Percentiles rank a stretch among this genome's conserved stretches.
These are phyloP conservation scores for Starmerella floris DNA, from an alignment of 805 yeast species.

Conservation along the genomic window DNA sequence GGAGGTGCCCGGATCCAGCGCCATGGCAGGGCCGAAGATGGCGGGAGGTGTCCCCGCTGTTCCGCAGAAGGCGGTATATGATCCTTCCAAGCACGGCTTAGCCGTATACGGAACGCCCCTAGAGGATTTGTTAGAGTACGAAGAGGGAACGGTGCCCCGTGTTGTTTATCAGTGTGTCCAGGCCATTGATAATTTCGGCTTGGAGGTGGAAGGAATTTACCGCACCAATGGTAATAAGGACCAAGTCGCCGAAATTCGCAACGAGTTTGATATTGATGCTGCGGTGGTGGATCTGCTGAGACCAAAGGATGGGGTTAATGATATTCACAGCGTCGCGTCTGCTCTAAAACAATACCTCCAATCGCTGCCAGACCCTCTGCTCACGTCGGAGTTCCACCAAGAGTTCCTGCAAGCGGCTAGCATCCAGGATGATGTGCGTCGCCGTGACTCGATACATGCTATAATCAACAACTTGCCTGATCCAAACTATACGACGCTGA, in stretches of 20 bases:
- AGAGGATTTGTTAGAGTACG: slow-evolving; percentile 62
- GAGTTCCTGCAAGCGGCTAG: slow-evolving; percentile 58
- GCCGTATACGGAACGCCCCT: slow-evolving; percentile 73
- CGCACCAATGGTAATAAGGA: slow-evolving; percentile 68
- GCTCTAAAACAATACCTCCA: slow-evolving; percentile 72
- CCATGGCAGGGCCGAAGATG: neutral
- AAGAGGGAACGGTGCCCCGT: slow-evolving; percentile 84
- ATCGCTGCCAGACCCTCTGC: slow-evolving; percentile 73
- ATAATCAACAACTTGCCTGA: slow-evolving; percentile 84
- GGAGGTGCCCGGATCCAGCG: neutral
- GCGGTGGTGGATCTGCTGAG: slow-evolving; percentile 39
- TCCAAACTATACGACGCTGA: slow-evolving; percentile 82
- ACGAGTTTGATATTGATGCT: slow-evolving; percentile 53
- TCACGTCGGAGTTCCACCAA: slow-evolving; percentile 49
- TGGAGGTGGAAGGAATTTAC: slow-evolving; percentile 79
- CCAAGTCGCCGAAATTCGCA: slow-evolving; percentile 59
- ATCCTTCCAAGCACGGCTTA: slow-evolving; percentile 25
- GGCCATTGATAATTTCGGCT: slow-evolving; percentile 72
- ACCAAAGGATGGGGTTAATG: slow-evolving; percentile 52
- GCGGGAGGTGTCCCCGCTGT: slow-evolving; percentile 8
- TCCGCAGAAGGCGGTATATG: slow-evolving; percentile 12
- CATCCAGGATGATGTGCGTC: slow-evolving; percentile 45
- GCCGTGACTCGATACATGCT: slow-evolving; percentile 68
- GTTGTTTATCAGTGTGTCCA: slow-evolving; percentile 80
- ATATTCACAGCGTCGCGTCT: slow-evolving; percentile 78